These are phyloP conservation scores for Boletus coccyginus DNA, from an alignment of 768 basidiomycete genomes.

Conservation along the genomic window DNA sequence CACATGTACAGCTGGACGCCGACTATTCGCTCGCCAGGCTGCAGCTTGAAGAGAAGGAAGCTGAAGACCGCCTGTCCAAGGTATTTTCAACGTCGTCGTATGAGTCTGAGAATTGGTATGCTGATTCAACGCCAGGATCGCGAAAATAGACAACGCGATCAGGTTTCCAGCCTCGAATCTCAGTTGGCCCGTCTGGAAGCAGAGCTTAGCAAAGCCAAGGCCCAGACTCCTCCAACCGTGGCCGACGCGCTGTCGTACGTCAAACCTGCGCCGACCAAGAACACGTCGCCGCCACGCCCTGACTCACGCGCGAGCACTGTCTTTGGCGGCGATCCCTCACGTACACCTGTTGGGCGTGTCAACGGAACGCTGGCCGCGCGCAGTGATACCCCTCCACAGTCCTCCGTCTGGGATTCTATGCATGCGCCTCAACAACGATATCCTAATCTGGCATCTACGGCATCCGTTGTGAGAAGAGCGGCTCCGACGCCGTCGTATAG, in stretches of 20 bases:
- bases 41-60: conserved; percentile 76
- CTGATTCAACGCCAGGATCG: conserved; percentile 50
- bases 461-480: conserved; percentile 13
- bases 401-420: conserved; percentile 75
- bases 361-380: conserved; percentile 30
- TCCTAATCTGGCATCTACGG: conserved; percentile 12
- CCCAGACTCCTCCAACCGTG: conserved; percentile 26
- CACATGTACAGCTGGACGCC: conserved; percentile 61
- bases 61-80: conserved; percentile 63
- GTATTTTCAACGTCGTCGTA: conserved; percentile 36
- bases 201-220: conserved; percentile 52
- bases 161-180: conserved; percentile 58
- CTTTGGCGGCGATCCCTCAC: conserved; percentile 49
- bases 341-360: conserved; percentile 46
- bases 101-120: neutral
- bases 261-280: conserved; percentile 32
- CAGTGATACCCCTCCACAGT: conserved; percentile 47
- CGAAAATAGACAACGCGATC: conserved; percentile 65
- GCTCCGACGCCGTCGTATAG: conserved; percentile 32
- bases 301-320: conserved; percentile 72
- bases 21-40: conserved; percentile 66
- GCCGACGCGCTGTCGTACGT: conserved; percentile 38
- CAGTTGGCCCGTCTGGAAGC: conserved; percentile 55
- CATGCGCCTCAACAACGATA: conserved; percentile 43
- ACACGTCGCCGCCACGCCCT: conserved; percentile 55